A percentile compares a stretch with the other conserved stretches of the same genome.
phyloP scores from a whole-genome alignment of 257 asterid genomes.

The Fraxinus excelsior region DNA sequence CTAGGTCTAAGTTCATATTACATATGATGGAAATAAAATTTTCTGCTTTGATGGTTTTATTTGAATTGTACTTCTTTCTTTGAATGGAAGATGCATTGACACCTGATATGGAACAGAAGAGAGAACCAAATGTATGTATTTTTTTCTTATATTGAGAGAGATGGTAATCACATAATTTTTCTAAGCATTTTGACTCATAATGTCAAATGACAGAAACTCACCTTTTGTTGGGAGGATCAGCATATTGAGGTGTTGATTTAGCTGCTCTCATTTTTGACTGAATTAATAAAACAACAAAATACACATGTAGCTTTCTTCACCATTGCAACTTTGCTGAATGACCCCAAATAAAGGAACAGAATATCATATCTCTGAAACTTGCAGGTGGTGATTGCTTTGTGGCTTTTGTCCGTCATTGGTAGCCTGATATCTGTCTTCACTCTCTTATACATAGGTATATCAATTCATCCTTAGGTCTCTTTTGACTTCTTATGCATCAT shows the following conservation, averaged over 20 bases:
- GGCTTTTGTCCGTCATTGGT: conserved; percentile 91
- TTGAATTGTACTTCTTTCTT: no score
- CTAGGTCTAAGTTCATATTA: not conserved
- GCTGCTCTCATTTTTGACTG: not conserved
- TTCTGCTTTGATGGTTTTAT: not conserved
- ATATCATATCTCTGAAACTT: conserved; percentile 36
- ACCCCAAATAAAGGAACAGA: conserved; percentile 16
- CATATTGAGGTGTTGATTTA: not conserved
- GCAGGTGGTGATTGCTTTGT: conserved; percentile 91
- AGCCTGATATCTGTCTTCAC: conserved; percentile 81
- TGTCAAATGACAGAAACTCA: conserved; percentile 7
- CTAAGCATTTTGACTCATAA: not conserved
- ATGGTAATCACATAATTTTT: no score
- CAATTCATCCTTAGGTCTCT: conserved; percentile 12
- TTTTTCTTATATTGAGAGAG: no score
- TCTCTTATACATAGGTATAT: conserved; percentile 75
- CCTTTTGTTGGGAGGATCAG: conserved; percentile 4
- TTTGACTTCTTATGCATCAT: not conserved
- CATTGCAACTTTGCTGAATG: conserved; percentile 9
- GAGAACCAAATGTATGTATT: no score
- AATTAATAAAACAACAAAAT: conserved; percentile 6
- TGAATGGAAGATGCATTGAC: no score
- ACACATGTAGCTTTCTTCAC: conserved; percentile 5
- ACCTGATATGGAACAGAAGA: no score
- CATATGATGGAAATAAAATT: not conserved